Evolutionary conservation across 148 eudicot genomes (phyloP).

Genomic region (Cornus florida): DNA sequence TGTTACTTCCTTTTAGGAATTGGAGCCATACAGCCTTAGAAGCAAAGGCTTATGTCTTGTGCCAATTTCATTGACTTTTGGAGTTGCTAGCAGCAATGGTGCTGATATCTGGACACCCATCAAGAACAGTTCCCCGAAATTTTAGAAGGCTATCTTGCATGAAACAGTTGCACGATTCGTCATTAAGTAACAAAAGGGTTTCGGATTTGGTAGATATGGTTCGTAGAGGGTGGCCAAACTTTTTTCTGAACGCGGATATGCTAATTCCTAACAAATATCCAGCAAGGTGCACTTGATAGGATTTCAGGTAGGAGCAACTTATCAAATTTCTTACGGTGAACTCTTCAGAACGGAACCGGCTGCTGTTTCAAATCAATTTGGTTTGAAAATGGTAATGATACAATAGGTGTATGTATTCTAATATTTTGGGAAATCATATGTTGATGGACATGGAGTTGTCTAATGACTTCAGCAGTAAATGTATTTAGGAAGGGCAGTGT

Average conservation of each 20-base stretch:
- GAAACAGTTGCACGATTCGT: background rate
- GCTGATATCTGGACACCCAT: conserved; percentile 94
- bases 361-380: background rate
- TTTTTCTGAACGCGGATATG: background rate
- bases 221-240: background rate
- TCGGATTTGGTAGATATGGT: background rate
- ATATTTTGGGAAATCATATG: background rate
- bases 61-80: conserved; percentile 62
- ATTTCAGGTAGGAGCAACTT: background rate
- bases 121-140: conserved; percentile 40
- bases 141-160: conserved; percentile 13
- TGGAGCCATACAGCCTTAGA: conserved; percentile 50
- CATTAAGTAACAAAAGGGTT: background rate
- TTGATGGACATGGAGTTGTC: conserved; percentile 1
- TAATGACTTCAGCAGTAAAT: background rate
- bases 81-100: conserved; percentile 79
- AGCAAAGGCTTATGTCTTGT: conserved; percentile 82
- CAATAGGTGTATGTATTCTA: background rate
- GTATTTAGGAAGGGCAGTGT: background rate
- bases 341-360: background rate
- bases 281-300: background rate
- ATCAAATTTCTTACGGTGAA: background rate
- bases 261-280: background rate
- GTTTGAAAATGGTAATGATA: conserved; percentile 5
- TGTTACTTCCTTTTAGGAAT: conserved; percentile 27